Base-by-base conservation (phyloP, 2,329 filamentous ascomycete genomes). In the Colletotrichum sp. region DNA sequence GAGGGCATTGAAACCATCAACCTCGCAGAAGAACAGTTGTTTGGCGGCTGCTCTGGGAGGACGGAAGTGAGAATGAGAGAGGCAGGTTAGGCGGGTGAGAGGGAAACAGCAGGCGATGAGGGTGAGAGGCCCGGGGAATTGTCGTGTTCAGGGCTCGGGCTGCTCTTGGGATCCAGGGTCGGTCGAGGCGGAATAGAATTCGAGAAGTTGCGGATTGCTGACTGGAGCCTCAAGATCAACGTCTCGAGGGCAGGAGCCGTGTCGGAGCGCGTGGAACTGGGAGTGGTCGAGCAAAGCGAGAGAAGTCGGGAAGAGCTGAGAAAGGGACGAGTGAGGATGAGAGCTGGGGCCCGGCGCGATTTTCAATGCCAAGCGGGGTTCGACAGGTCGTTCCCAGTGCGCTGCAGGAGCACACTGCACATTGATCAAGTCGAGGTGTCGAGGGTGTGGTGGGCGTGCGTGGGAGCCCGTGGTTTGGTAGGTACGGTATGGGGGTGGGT, bases 301-400 rank as follows among this genome's bases (percentile, higher is more conserved):
- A 24, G n/a, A 65, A 48, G 72, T 32, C 64, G 28, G 18, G 30
- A 48, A 39, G 39, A 69, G 32, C 21, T 52, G 32, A 43, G 48
- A 34, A 61, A n/a, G 55, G 30, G 55, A 43, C 30, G 34, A 60
- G 30, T 59, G 57, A 32, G 63, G 61, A 66, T 39, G 69, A 63
- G 32, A 70, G 76, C 74, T 72, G 76, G 76, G 74, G 71, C 71
- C 67, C 28, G 74, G 74, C 71, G 74, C 66, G 75, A 76, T 76
- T 77, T 77, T 77, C 72, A 77, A 77, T 77, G 75, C 75, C 72
- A 77, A 77, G 75, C 72, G 75, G 75, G 75, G 75, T 77, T 76
- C 65, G 66, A 48, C 71, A 76, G 65, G 70, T 67, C 63, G 69
- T 75, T 75, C 57, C 57, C 63, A 68, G 73, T 75, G 73, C 73